Evolutionary conservation across 2,329 filamentous ascomycete genomes (phyloP).

Genomic region (Microsporum canis): DNA sequence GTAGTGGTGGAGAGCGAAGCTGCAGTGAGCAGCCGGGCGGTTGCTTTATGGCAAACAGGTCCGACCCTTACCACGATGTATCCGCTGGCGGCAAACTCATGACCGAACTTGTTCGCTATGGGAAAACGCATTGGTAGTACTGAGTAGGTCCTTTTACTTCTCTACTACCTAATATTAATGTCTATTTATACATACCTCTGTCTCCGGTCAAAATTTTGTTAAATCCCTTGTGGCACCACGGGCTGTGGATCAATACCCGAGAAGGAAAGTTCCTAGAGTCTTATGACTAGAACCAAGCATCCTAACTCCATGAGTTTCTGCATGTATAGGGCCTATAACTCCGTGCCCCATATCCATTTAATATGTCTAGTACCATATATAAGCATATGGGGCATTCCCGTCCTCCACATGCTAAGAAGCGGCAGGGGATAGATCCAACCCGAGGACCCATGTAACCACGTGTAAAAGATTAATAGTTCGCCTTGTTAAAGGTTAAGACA

Average conservation of each 20-base stretch:
- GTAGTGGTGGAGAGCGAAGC: constrained; percentile 17
- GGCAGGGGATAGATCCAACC: not conserved
- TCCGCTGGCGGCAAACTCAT: constrained; percentile 19
- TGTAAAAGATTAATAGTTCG: not conserved
- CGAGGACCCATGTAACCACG: not conserved
- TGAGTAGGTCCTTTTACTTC: not conserved
- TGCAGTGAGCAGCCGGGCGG: constrained; percentile 16
- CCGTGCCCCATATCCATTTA: not conserved
- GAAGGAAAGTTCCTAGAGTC: too few relatives aligned
- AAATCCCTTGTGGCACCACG: too few relatives aligned
- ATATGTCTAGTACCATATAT: not conserved
- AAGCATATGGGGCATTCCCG: not conserved
- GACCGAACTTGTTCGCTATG: constrained; percentile 16
- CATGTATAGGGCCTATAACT: not conserved
- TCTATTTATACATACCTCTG: not conserved
- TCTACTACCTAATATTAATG: not conserved
- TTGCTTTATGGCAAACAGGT: constrained; percentile 12
- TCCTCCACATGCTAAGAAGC: not conserved
- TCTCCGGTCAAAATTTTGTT: too few relatives aligned
- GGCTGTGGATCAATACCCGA: too few relatives aligned
- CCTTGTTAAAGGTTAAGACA: not conserved
- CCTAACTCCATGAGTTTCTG: not conserved
- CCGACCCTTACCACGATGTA: constrained; percentile 16
- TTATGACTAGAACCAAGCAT: too few relatives aligned
- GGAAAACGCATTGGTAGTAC: constrained; percentile 11